Conservation (phyloP, 2,329 filamentous ascomycete species). For the Zymoseptoria passerinii region DNA sequence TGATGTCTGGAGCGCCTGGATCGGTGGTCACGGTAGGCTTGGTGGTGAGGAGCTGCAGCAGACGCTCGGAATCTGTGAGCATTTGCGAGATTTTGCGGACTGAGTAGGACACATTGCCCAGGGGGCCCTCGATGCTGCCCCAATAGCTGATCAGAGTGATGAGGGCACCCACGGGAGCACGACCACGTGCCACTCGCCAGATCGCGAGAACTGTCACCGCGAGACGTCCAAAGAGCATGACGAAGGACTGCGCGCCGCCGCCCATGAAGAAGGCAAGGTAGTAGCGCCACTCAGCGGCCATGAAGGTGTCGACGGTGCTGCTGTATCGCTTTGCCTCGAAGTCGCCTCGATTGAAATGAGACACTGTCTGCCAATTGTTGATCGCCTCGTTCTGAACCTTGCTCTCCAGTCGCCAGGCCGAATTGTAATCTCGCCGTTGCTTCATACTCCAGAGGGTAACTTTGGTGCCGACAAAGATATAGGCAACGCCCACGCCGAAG, state of each 20-base stretch:
- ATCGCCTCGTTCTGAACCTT: constrained; percentile 51
- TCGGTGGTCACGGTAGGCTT: constrained; percentile 48
- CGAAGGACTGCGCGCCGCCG: constrained; percentile 36
- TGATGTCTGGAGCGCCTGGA: constrained; percentile 38
- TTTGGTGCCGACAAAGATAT: constrained; percentile 45
- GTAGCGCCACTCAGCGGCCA: constrained; percentile 24
- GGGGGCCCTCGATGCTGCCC: constrained; percentile 40
- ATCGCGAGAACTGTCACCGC: constrained; percentile 46
- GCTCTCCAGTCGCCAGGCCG: constrained; percentile 39
- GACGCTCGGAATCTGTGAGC: constrained; percentile 57
- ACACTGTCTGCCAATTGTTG: constrained; percentile 52
- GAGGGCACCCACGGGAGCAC: constrained; percentile 50
- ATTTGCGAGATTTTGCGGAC: constrained; percentile 43
- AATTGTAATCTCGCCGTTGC: constrained; percentile 23
- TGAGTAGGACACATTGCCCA: constrained; percentile 44
- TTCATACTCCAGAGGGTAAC: constrained; percentile 34
- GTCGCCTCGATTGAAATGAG: constrained; percentile 49
- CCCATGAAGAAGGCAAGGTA: constrained; percentile 27
- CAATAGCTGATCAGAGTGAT: constrained; percentile 60
- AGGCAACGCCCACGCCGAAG: constrained; percentile 40
- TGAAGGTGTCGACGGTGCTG: constrained; percentile 32
- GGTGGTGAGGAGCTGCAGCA: constrained; percentile 50
- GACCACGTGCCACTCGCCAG: constrained; percentile 43
- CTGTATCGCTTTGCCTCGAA: constrained; percentile 48
- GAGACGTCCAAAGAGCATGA: constrained; percentile 44